These are phyloP conservation scores for Solanum aculeatissimum DNA, from an alignment of 305 asterid genomes.

Conservation along the genomic window DNA sequence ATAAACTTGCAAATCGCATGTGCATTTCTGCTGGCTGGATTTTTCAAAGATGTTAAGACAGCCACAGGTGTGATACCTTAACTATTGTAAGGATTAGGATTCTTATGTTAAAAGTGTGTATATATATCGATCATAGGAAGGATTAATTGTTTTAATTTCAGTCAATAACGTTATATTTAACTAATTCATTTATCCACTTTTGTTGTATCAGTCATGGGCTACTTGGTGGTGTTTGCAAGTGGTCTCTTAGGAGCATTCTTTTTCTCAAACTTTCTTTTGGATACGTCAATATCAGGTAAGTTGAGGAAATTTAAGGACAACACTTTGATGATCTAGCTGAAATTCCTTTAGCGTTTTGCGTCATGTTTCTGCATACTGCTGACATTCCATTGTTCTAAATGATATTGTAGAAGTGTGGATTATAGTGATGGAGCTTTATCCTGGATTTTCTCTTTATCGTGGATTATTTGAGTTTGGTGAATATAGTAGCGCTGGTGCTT, in stretches of 20 bases:
- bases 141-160: background rate
- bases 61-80: slow-evolving; percentile 11
- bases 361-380: background rate
- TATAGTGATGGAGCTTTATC: slow-evolving; percentile 19
- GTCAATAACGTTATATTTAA: background rate
- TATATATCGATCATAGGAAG: background rate
- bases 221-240: slow-evolving; percentile 11
- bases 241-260: slow-evolving; percentile 9
- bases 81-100: background rate
- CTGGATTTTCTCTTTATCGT: slow-evolving; percentile 10
- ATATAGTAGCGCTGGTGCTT: background rate
- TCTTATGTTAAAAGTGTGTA: background rate
- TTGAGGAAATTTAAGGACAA: background rate
- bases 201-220: slow-evolving; percentile 6
- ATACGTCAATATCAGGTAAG: slow-evolving; percentile 9
- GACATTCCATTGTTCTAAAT: background rate
- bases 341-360: background rate
- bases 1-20: slow-evolving; percentile 17
- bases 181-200: background rate
- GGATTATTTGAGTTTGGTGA: slow-evolving; percentile 9
- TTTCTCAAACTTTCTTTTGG: slow-evolving; percentile 1
- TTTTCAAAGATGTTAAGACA: slow-evolving; percentile 14
- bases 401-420: slow-evolving; percentile 5
- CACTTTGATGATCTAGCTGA: background rate
- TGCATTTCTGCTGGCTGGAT: slow-evolving; percentile 11